These are phyloP conservation scores for Bruguiera hainesii DNA, from an alignment of 441 rosid species.

Conservation along the genomic window DNA sequence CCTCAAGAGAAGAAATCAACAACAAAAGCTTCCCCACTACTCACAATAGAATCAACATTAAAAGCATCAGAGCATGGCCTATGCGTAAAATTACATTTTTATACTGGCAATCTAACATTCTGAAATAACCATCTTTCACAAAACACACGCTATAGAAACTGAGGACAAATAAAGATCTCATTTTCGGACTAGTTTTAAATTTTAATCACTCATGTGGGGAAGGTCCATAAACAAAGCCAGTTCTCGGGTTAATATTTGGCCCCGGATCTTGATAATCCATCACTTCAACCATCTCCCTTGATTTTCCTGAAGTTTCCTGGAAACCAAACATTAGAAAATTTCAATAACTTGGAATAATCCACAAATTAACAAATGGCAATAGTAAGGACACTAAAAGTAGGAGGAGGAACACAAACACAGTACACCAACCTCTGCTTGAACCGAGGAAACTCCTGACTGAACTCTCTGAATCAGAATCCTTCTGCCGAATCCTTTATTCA, in stretches of 20 bases:
- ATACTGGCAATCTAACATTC: too few species aligned
- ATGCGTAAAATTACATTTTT: too few species aligned
- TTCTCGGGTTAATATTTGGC: conserved; percentile 51
- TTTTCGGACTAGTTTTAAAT: not conserved
- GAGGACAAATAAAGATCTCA: too few species aligned
- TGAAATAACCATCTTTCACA: too few species aligned
- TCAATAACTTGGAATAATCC: not conserved
- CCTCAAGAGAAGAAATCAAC: too few species aligned
- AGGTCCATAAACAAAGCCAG: conserved; percentile 36
- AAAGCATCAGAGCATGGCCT: too few species aligned
- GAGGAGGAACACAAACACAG: not conserved
- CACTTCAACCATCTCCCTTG: conserved; percentile 35
- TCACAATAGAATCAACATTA: too few species aligned
- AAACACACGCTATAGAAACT: too few species aligned
- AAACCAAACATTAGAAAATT: conserved; percentile 8
- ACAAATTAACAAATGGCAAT: not conserved
- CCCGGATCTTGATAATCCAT: conserved; percentile 50
- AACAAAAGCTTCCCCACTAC: too few species aligned
- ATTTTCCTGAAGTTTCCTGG: conserved; percentile 33
- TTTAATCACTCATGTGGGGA: conserved; percentile 34
- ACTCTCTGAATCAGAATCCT: conserved; percentile 31
- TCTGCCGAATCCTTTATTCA: conserved; percentile 39
- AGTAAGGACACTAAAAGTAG: not conserved
- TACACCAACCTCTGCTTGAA: conserved; percentile 27
- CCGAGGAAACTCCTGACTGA: conserved; percentile 24